Conservation (phyloP, 2,329 filamentous ascomycete species). For the Neonectria neomacrospora region DNA sequence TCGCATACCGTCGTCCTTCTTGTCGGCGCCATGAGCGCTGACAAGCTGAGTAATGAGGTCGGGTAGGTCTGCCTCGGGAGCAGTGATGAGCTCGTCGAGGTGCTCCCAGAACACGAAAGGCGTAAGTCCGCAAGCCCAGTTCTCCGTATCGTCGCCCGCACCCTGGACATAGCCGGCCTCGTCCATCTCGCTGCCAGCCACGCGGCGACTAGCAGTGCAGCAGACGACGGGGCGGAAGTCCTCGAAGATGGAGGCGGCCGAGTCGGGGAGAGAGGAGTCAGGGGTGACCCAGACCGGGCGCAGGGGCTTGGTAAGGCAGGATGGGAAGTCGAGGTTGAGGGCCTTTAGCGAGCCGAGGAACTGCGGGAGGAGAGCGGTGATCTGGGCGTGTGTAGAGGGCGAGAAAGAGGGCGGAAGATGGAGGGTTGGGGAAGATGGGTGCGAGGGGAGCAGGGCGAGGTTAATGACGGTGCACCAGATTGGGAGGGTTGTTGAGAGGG, state of each 20-base stretch:
- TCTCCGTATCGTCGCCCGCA: slow-evolving; percentile 93
- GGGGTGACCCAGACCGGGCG: slow-evolving; percentile 84
- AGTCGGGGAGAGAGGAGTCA: slow-evolving; percentile 62
- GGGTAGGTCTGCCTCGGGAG: slow-evolving; percentile 72
- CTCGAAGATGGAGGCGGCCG: slow-evolving; percentile 56
- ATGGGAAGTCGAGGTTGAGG: slow-evolving; percentile 68
- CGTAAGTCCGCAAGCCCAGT: slow-evolving; percentile 87
- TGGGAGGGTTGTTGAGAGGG: slow-evolving; percentile 91
- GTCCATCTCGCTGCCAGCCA: slow-evolving; percentile 71
- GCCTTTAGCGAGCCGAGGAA: slow-evolving; percentile 64
- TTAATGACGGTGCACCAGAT: slow-evolving; percentile 95
- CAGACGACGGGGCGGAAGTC: slow-evolving; percentile 80
- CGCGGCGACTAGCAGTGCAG: slow-evolving; percentile 83
- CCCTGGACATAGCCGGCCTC: slow-evolving; percentile 87
- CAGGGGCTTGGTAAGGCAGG: slow-evolving; percentile 75
- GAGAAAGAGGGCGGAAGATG: slow-evolving; percentile 79
- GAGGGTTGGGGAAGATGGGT: slow-evolving; percentile 62
- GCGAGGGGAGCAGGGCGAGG: slow-evolving; percentile 75
- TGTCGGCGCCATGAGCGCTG: slow-evolving; percentile 35
- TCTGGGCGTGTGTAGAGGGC: slow-evolving; percentile 79
- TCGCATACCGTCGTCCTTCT: slow-evolving; percentile 20
- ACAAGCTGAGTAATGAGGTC: slow-evolving; percentile 61
- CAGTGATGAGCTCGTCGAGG: slow-evolving; percentile 66
- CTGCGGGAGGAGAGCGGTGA: slow-evolving; percentile 67
- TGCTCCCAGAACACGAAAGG: slow-evolving; percentile 84